Evolutionary conservation across 2,329 filamentous ascomycete species (phyloP).

Genomic region (Fusarium pseudoanthophilum): DNA sequence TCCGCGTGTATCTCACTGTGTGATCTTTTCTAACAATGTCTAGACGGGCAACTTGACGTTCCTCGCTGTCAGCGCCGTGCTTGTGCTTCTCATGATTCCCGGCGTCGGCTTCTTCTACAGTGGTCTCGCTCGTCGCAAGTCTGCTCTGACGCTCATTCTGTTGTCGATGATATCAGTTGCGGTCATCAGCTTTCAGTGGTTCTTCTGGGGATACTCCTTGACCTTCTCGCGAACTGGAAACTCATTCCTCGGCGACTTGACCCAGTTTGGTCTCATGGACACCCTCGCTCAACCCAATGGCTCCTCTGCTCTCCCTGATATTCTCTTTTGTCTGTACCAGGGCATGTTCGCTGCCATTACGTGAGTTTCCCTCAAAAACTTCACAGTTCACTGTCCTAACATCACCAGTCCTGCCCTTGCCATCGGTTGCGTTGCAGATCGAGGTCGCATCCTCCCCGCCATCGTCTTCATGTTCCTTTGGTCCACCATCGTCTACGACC

Average conservation of each 20-base stretch:
- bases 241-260: conserved; percentile 80
- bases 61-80: conserved; percentile 78
- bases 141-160: conserved; percentile 86
- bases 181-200: conserved; percentile 90
- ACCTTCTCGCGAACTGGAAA: conserved; percentile 85
- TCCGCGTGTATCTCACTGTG: background rate
- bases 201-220: conserved; percentile 93
- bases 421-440: conserved; percentile 69
- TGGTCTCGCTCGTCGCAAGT: conserved; percentile 88
- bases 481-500: conserved; percentile 77
- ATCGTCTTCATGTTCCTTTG: conserved; percentile 76
- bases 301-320: conserved; percentile 76
- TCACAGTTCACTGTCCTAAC: background rate
- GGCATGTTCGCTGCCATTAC: conserved; percentile 92
- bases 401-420: conserved; percentile 63
- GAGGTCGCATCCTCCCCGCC: conserved; percentile 70
- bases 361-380: conserved; percentile 60
- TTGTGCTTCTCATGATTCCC: conserved; percentile 92
- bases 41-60: conserved; percentile 85
- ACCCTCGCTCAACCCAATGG: conserved; percentile 82
- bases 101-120: conserved; percentile 97
- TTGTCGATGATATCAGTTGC: conserved; percentile 83
- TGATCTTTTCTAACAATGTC: background rate
- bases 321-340: conserved; percentile 87
- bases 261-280: conserved; percentile 83